These are phyloP conservation scores for Anisodus tanguticus DNA, from an alignment of 257 asterid genomes.

Conservation along the genomic window DNA sequence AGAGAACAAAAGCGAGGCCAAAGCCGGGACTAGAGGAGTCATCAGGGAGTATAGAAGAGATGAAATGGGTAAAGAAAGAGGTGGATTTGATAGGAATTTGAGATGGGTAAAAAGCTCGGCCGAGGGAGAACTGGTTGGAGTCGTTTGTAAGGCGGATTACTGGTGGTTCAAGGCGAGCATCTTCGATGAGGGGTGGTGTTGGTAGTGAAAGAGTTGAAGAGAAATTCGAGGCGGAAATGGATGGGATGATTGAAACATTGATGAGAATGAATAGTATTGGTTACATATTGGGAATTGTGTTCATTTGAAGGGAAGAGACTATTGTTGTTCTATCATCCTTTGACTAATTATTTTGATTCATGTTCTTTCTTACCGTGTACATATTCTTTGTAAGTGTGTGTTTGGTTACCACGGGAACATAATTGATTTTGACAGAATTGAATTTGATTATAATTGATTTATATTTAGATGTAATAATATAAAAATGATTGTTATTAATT, in stretches of 20 bases:
- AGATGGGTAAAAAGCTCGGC: constrained; percentile 67
- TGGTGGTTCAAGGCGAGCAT: constrained; percentile 70
- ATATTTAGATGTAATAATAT: too few relatives aligned
- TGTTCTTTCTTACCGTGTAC: too few relatives aligned
- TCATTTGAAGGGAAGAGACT: background rate
- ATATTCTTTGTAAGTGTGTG: too few relatives aligned
- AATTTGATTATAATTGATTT: too few relatives aligned
- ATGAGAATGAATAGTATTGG: background rate
- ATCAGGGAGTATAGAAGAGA: constrained; percentile 73
- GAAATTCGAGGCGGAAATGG: constrained; percentile 52
- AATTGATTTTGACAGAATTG: too few relatives aligned
- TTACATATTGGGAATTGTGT: background rate
- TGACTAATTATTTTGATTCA: background rate
- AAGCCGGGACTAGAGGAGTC: constrained; percentile 73
- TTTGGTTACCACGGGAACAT: too few relatives aligned
- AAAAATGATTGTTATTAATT: too few relatives aligned
- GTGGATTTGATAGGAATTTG: constrained; percentile 48
- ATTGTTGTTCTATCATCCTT: background rate
- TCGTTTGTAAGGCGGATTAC: constrained; percentile 78
- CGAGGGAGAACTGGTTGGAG: constrained; percentile 57
- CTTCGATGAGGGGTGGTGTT: constrained; percentile 48
- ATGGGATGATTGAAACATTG: constrained; percentile 18
- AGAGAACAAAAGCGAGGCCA: constrained; percentile 77
- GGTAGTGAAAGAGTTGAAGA: constrained; percentile 67
- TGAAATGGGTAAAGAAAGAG: constrained; percentile 74